A percentile compares a stretch with the other conserved stretches of the same genome.
These are phyloP conservation scores for Mycosarcoma mackinlayi DNA, from an alignment of 1,284 basidiomycete genomes.

Conservation along the genomic window DNA sequence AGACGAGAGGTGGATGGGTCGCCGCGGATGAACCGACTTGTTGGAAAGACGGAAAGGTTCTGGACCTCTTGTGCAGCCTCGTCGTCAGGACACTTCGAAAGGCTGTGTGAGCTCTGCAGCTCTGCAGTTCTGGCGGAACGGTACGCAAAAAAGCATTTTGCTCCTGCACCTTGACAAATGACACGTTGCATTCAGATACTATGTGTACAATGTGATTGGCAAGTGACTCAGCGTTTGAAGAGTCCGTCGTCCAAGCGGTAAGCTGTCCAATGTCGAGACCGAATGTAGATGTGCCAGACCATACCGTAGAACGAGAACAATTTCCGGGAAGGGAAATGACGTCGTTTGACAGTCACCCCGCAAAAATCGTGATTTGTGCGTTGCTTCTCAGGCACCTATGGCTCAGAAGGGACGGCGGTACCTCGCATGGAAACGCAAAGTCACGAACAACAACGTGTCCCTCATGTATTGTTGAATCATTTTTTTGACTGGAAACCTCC, in stretches of 20 bases:
- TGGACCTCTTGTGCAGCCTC: not conserved
- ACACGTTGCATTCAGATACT: not conserved
- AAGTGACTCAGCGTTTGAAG: conserved; percentile 17
- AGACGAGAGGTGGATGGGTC: not conserved
- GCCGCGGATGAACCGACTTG: not conserved
- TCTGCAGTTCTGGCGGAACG: not conserved
- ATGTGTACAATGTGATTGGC: too few species aligned
- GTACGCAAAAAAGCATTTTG: too few species aligned
- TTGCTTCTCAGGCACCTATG: too few species aligned
- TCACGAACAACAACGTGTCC: conserved; percentile 7
- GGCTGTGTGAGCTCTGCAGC: not conserved
- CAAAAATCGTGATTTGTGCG: too few species aligned
- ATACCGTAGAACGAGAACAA: not conserved
- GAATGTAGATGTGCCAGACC: too few species aligned
- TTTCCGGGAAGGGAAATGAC: conserved; percentile 16
- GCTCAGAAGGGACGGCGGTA: too few species aligned
- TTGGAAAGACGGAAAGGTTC: not conserved
- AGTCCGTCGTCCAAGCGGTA: too few species aligned
- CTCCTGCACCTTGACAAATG: not conserved
- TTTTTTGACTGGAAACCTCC: conserved; percentile 13
- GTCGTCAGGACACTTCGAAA: not conserved
- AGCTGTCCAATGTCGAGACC: conserved; percentile 15
- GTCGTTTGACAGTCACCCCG: conserved; percentile 45
- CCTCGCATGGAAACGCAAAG: conserved; percentile 8
- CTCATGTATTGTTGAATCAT: conserved; percentile 11